Conservation (phyloP, 179 eudicot species). For the Heliamphora pulchella region DNA sequence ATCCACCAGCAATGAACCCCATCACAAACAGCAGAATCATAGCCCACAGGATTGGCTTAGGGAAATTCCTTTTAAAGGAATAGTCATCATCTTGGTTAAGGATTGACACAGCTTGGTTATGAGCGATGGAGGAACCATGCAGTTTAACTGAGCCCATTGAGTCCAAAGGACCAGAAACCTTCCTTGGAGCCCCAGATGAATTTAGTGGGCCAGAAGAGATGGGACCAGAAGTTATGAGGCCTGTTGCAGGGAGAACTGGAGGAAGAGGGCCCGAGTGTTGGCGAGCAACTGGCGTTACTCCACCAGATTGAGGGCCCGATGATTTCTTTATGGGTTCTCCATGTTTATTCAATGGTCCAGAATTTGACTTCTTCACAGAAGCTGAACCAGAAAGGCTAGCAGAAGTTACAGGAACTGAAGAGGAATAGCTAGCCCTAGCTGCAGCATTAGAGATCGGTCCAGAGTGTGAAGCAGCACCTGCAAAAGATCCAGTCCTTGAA, state of each 20-base stretch:
- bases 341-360: conserved; percentile 88
- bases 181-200: conserved; percentile 77
- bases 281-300: conserved; percentile 47
- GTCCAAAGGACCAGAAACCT: conserved; percentile 77
- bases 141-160: conserved; percentile 50
- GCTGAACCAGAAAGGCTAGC: conserved; percentile 48
- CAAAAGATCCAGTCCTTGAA: conserved; percentile 70
- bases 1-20: conserved; percentile 98
- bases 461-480: conserved; percentile 75
- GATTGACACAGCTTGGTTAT: conserved; percentile 81
- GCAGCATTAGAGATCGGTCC: conserved; percentile 71
- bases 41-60: conserved; percentile 73
- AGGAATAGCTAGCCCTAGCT: conserved; percentile 48
- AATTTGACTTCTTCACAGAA: conserved; percentile 65
- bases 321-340: conserved; percentile 92
- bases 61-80: conserved; percentile 76
- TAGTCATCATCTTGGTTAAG: conserved; percentile 62
- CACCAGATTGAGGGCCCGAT: conserved; percentile 88
- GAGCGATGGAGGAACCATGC: conserved; percentile 47
- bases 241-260: conserved; percentile 83
- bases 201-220: conserved; percentile 82
- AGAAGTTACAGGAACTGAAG: conserved; percentile 34
- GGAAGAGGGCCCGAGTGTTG: conserved; percentile 92
- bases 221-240: conserved; percentile 89
- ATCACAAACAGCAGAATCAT: conserved; percentile 80